Evolutionary conservation across 1,284 basidiomycete species (phyloP).

Genomic region (Boletus mariae): DNA sequence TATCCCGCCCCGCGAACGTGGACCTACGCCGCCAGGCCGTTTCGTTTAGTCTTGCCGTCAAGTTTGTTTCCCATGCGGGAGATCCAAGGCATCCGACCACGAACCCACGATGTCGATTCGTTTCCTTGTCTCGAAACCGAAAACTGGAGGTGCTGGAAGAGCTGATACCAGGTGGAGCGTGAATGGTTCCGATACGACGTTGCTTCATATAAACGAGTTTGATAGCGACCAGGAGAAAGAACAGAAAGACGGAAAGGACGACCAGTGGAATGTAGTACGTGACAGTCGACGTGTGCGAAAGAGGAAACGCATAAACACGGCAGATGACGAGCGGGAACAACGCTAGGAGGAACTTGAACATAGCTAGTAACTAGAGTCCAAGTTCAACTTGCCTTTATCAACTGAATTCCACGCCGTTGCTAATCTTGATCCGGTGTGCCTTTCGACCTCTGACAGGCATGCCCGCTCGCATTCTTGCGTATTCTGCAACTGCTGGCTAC

Average conservation of each 20-base stretch:
- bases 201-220: slow-evolving; percentile 28
- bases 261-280: slow-evolving; percentile 13
- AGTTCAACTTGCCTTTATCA: slow-evolving; percentile 8
- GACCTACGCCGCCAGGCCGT: slow-evolving; percentile 7
- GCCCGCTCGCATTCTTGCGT: slow-evolving; percentile 38
- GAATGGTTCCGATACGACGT: slow-evolving; percentile 27
- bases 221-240: slow-evolving; percentile 24
- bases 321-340: slow-evolving; percentile 2
- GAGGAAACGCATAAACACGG: slow-evolving; percentile 16
- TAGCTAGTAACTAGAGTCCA: background rate
- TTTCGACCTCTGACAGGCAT: slow-evolving; percentile 7
- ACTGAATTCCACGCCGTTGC: slow-evolving; percentile 10
- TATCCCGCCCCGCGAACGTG: slow-evolving; percentile 5
- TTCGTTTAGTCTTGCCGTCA: slow-evolving; percentile 13
- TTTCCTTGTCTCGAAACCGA: slow-evolving; percentile 7
- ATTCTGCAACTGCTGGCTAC: slow-evolving; percentile 44
- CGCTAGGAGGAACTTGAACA: background rate
- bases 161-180: slow-evolving; percentile 6
- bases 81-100: slow-evolving; percentile 31
- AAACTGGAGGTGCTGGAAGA: slow-evolving; percentile 4
- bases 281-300: slow-evolving; percentile 3
- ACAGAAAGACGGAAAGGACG: slow-evolving; percentile 12
- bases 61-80: slow-evolving; percentile 27
- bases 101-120: slow-evolving; percentile 12
- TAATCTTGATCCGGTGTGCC: background rate